Evolutionary conservation across 2,329 filamentous ascomycete species (phyloP).

Genomic region (Alternaria triticimaculans): DNA sequence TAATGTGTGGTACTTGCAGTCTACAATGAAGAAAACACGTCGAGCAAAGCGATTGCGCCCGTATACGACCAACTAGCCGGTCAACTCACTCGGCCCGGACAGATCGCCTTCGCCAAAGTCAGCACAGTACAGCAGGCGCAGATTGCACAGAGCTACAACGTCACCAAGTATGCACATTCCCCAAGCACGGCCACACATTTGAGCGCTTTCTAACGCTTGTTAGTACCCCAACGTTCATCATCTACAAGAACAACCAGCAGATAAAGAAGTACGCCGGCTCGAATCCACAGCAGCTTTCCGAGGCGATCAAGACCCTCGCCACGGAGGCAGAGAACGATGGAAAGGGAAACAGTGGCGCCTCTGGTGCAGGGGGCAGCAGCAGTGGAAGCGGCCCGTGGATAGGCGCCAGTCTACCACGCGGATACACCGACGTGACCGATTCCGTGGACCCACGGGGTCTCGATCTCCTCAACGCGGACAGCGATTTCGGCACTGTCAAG

Average conservation of each 20-base stretch:
- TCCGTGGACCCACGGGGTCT: constrained; percentile 79
- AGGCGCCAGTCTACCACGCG: constrained; percentile 75
- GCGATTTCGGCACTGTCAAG: constrained; percentile 73
- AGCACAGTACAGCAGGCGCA: constrained; percentile 80
- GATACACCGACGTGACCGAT: constrained; percentile 83
- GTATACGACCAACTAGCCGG: constrained; percentile 78
- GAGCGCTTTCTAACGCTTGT: constrained; percentile 5
- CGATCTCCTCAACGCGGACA: constrained; percentile 87
- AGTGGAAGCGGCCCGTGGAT: constrained; percentile 67
- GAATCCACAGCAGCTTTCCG: constrained; percentile 72
- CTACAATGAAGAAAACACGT: constrained; percentile 84
- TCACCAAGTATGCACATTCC: constrained; percentile 64
- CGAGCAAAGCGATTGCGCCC: constrained; percentile 84
- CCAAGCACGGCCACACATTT: constrained; percentile 9
- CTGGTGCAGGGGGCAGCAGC: constrained; percentile 41
- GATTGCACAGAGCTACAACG: constrained; percentile 73
- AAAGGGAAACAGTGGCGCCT: constrained; percentile 51
- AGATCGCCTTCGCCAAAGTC: constrained; percentile 85
- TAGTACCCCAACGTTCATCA: constrained; percentile 88
- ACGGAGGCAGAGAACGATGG: constrained; percentile 64
- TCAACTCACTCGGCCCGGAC: constrained; percentile 72
- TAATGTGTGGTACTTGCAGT: constrained; percentile 61
- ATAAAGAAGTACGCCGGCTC: constrained; percentile 76
- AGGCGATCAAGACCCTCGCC: constrained; percentile 73
- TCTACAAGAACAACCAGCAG: constrained; percentile 72